Conservation (phyloP, 1,284 basidiomycete genomes). For the Ceratobasidium sp. region DNA sequence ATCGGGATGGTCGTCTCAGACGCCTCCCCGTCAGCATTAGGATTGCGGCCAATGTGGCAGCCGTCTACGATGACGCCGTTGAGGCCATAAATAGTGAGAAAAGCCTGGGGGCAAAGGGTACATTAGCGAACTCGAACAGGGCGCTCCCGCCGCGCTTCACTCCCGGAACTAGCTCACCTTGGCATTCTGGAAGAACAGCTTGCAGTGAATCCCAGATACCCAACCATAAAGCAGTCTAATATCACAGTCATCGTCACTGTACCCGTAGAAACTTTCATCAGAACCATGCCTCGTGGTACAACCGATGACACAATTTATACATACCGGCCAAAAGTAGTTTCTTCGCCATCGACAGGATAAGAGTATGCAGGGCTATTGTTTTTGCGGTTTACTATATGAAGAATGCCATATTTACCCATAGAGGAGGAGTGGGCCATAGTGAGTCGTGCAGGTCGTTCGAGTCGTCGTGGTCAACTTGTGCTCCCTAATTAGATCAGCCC, state of each 20-base stretch:
- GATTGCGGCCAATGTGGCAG: conserved; percentile 47
- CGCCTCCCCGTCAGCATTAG: conserved; percentile 51
- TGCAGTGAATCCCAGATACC: conserved; percentile 67
- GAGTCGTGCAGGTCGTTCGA: conserved; percentile 33
- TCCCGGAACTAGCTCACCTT: conserved; percentile 55
- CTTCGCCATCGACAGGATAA: conserved; percentile 71
- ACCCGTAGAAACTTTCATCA: neutral
- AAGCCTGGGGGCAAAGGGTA: conserved; percentile 56
- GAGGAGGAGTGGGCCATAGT: conserved; percentile 37
- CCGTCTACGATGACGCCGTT: conserved; percentile 66
- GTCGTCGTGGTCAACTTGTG: conserved; percentile 28
- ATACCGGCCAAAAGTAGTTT: conserved; percentile 70
- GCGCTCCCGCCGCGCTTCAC: neutral
- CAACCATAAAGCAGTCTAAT: conserved; percentile 70
- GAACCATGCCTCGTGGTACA: conserved; percentile 31
- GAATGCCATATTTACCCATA: conserved; percentile 39
- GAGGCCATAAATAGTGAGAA: conserved; percentile 64
- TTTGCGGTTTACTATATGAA: conserved; percentile 38
- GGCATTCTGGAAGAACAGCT: conserved; percentile 66
- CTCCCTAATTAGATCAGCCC: conserved; percentile 27
- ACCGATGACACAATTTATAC: conserved; percentile 38
- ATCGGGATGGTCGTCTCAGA: conserved; percentile 59
- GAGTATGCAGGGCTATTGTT: conserved; percentile 55
- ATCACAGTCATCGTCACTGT: conserved; percentile 55
- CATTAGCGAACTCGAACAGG: neutral